phyloP scores from a whole-genome alignment of 2,329 filamentous ascomycete genomes.

The Ophiostoma tasmaniense region DNA sequence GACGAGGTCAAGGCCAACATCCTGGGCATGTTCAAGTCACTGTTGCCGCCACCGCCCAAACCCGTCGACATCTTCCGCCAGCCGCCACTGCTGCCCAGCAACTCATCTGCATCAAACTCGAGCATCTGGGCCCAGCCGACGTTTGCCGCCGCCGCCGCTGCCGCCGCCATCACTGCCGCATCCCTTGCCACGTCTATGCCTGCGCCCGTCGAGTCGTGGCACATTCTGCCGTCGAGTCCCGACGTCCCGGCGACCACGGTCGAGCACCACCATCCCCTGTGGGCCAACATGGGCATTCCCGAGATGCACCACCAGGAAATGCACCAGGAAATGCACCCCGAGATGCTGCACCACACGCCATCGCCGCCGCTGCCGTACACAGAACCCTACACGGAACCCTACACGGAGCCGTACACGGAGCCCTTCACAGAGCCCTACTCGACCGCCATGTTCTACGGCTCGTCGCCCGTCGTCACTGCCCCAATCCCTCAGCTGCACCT shows the following conservation, averaged over 20 bases:
- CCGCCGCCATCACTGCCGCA: conserved; percentile 34
- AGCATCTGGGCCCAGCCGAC: conserved; percentile 69
- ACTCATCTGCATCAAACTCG: conserved; percentile 56
- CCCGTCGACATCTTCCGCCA: conserved; percentile 85
- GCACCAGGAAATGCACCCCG: conserved; percentile 26
- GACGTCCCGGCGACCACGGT: conserved; percentile 56
- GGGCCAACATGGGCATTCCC: conserved; percentile 58
- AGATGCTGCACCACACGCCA: conserved; percentile 48
- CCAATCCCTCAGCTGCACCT: conserved; percentile 69
- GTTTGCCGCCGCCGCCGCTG: conserved; percentile 37
- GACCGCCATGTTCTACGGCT: conserved; percentile 65
- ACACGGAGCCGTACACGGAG: conserved; percentile 62
- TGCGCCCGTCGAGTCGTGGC: conserved; percentile 77
- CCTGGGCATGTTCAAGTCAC: conserved; percentile 74
- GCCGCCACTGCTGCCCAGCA: conserved; percentile 72
- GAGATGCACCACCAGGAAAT: conserved; percentile 51
- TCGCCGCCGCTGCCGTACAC: conserved; percentile 71
- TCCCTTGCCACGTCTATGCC: conserved; percentile 19
- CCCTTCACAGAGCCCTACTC: conserved; percentile 70
- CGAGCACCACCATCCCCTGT: conserved; percentile 62
- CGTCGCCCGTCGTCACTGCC: conserved; percentile 64
- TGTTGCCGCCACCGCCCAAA: conserved; percentile 78
- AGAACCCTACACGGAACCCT: conserved; percentile 60
- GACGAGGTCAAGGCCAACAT: conserved; percentile 89
- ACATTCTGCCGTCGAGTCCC: conserved; percentile 80